Conservation (phyloP, 176 grass and related monocot genomes). For the Themeda triandra region DNA sequence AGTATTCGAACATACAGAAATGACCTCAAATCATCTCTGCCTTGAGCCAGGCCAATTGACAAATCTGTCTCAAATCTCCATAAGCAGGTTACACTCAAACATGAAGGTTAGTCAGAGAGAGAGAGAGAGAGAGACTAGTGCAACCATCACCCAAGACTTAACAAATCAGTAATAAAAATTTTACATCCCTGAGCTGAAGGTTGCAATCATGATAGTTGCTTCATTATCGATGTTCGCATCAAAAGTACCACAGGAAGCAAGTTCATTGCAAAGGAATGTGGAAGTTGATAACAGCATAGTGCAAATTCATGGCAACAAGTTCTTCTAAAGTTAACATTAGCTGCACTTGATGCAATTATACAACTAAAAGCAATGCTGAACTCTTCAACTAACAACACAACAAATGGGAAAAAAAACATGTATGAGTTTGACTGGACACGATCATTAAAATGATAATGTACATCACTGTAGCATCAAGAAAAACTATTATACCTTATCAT, state of each 20-base stretch:
- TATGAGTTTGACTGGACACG: background rate
- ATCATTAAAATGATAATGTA: constrained; percentile 1
- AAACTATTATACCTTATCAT: constrained; percentile 21
- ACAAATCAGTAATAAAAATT: constrained; percentile 9
- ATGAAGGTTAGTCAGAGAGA: background rate
- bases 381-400: background rate
- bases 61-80: background rate
- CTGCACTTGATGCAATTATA: background rate
- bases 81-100: background rate
- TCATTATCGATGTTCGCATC: background rate
- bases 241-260: background rate
- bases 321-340: background rate
- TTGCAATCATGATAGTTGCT: background rate
- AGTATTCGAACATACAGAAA: background rate
- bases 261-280: constrained; percentile 1
- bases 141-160: background rate
- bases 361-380: constrained; percentile 10
- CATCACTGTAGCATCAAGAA: background rate
- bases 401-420: background rate
- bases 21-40: background rate
- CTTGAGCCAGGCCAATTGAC: background rate
- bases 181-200: background rate
- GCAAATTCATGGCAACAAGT: background rate
- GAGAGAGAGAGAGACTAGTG: too few relatives aligned
- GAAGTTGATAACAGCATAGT: background rate